Percentiles rank a stretch among this genome's conserved stretches.
Evolutionary conservation across 345 rosid species (phyloP).

Genomic region (Mallotus nudiflorus): DNA sequence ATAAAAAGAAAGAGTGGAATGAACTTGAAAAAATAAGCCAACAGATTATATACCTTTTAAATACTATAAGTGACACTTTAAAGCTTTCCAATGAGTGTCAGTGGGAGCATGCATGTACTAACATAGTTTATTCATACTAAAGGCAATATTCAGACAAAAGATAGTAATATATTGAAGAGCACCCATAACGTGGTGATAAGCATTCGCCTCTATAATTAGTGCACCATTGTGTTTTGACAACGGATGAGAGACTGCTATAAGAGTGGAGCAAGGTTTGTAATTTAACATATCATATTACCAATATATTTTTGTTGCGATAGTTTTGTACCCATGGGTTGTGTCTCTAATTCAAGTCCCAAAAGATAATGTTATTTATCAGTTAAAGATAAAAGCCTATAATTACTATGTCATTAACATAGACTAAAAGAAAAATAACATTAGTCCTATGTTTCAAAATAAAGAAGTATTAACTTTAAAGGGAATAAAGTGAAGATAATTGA

Average conservation of each 20-base stretch:
- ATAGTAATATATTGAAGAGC: neutral
- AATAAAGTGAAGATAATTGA: neutral
- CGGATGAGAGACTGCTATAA: too few relatives aligned
- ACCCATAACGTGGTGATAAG: neutral
- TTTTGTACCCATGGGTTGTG: too few relatives aligned
- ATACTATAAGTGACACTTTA: neutral
- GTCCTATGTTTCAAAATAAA: neutral
- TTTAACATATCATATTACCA: too few relatives aligned
- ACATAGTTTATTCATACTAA: too few relatives aligned
- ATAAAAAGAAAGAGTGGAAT: neutral
- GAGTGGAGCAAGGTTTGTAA: too few relatives aligned
- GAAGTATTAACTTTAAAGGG: neutral
- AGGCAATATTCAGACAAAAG: rapidly evolving
- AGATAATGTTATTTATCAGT: neutral
- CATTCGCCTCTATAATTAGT: too few relatives aligned
- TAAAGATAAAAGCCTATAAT: neutral
- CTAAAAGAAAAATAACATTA: neutral
- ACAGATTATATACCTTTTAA: neutral
- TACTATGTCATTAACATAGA: too few relatives aligned
- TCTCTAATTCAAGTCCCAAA: neutral
- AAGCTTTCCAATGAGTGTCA: neutral
- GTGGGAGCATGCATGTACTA: neutral
- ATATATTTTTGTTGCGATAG: too few relatives aligned
- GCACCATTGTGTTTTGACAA: too few relatives aligned
- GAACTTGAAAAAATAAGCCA: neutral